These are phyloP conservation scores for Leccinum pachyderme DNA, from an alignment of 1,284 basidiomycete genomes.

Conservation along the genomic window DNA sequence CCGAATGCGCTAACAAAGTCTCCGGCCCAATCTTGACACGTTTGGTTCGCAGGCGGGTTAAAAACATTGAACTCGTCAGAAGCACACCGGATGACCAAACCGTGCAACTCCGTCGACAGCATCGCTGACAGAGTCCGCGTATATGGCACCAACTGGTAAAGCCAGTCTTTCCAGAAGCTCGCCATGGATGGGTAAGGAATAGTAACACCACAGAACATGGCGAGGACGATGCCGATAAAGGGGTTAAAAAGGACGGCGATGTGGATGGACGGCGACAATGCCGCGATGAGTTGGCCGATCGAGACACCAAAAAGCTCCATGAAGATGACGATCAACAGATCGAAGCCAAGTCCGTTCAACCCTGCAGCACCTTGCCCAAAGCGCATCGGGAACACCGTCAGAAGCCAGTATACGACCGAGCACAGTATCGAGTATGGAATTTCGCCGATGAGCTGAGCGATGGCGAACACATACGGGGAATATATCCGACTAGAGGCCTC, in stretches of 20 bases:
- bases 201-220: constrained; percentile 80
- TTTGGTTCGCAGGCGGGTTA: constrained; percentile 72
- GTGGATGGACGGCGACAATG: constrained; percentile 72
- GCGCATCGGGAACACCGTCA: constrained; percentile 75
- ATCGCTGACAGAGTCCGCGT: constrained; percentile 75
- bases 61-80: constrained; percentile 67
- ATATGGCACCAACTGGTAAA: constrained; percentile 70
- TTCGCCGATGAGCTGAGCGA: constrained; percentile 81
- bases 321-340: constrained; percentile 68
- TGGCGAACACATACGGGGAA: constrained; percentile 79
- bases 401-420: constrained; percentile 72
- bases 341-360: constrained; percentile 69
- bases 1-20: constrained; percentile 62
- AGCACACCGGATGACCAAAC: constrained; percentile 66
- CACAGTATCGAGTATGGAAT: constrained; percentile 78
- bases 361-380: constrained; percentile 67
- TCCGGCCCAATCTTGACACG: constrained; percentile 69
- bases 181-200: constrained; percentile 70
- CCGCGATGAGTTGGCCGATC: constrained; percentile 73
- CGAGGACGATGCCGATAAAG: constrained; percentile 67
- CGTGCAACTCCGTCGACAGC: constrained; percentile 79
- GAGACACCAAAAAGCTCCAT: constrained; percentile 77
- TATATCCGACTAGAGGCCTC: constrained; percentile 78
- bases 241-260: constrained; percentile 83
- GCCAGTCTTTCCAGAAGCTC: constrained; percentile 75